Evolutionary conservation across 208 protist species (phyloP), one percentile per base, ranked within the genome.

Genomic region (Kentomonas sorsogonicus): DNA sequence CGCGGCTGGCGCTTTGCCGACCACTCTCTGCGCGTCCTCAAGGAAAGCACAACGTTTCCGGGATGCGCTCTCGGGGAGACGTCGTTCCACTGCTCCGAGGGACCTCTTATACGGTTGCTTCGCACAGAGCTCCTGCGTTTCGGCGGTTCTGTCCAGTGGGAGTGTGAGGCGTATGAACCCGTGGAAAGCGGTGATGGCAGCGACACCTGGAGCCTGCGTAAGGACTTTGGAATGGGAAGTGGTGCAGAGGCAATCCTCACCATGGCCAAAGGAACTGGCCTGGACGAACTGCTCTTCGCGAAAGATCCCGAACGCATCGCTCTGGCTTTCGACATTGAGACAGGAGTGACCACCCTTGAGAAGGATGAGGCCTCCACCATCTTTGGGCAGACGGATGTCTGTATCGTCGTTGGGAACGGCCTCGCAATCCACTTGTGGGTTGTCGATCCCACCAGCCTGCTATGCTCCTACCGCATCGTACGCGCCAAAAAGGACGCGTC

Each of bases 91-190:
- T 89, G 81, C 45, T 57, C 64, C 2, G 72, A 93, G 58, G 86
- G 86, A 23, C 36, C 40, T 1, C 66, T 93, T 16, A 59, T 90
- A 34, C 66, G 82, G 5, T 70, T 69, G 11, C 60, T 93, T 22
- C 79, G 86, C 34, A 79, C 52, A 2, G 82, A 93, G 59, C 89
- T 86, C 58, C 57, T 90, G 58, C 75, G 77, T 31, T 90, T 88
- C 55, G 86, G 82, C 3, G 86, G 86, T 31, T 46, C 59, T 15
- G 63, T 93, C 29, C 63, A 70, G 46, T 93, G 86, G 86, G 79
- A 47, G 16, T 74, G 74, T 7, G 68, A 65, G 41, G 79, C 77
- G 10, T 79, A 77, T 57, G 76, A 84, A 45, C 67, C 82, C 16
- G 83, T 81, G 60, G 72, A 73, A 34, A 84, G 65, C 58, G 71